Evolutionary conservation across 805 yeast species (phyloP), one percentile per base, ranked within the genome.

Genomic region (Candida pseudofarinosa): DNA sequence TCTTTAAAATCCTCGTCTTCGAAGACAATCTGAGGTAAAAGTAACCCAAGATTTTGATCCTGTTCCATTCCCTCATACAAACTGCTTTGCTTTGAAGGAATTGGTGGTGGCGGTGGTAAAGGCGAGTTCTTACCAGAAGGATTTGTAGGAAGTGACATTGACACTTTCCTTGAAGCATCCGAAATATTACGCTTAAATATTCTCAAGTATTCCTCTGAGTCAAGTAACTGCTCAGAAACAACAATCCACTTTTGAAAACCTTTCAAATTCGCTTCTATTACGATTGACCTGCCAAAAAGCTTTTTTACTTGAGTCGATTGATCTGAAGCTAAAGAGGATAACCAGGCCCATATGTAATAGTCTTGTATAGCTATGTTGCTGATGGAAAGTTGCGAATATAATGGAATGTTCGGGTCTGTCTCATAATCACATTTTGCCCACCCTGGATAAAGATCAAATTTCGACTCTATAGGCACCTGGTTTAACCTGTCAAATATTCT

Each of bases 281-380:
- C 87, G 43, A 87, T 71, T 0, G 95, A 81, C 50, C 93, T 75
- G 7, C 96, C 96, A 67, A 88, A 88, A 1, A 83, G 60, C 26
- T 76, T 74, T 59, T 85, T 85, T 51, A 80, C 80, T 18, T 69
- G 61, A 26, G 74, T 70, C 0, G 88, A 78, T 55, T 86, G 85
- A 56, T 88, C 96, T 26, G 81, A 73, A 0, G 87, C 87, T 18
- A 88, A 58, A 2, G 88, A 76, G 1, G 89, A 79, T 55, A 88
- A 69, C 96, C 96, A 88, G 0, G 96, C 78, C 96, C 96, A 88
- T 20, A 88, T 86, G 55, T 83, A 88, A 60, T 85, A 88, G 60
- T 88, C 96, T 60, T 87, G 95, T 15, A 88, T 79, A 4, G 86
- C 74, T 1, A 85, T 83, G 45, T 85, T 75, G 6, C 77, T 66